Base-by-base conservation (phyloP, 805 yeast species). In the Wickerhamomyces alni region DNA sequence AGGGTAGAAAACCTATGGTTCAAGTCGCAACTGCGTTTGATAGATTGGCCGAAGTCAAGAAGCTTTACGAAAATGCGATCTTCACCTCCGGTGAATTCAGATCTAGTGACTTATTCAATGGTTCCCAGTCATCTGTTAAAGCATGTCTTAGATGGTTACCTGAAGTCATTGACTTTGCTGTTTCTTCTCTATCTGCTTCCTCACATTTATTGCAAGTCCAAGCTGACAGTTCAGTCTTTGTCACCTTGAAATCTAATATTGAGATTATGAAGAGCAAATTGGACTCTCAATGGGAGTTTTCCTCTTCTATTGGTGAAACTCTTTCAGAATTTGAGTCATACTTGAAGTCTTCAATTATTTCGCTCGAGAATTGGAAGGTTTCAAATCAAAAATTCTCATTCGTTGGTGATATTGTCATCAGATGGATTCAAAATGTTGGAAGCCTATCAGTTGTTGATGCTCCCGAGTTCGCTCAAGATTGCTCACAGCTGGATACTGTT, bases 1-100 rank as follows among this genome's bases (percentile, higher is more conserved):
- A 74, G 2, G 64, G 70, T 18, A 70, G 87, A 48, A 59, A 63
- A 13, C 74, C 81, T 1, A 46, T 82, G 25, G 44, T 51, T 2
- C 57, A 59, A 12, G 34, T 63, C 8, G 48, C 62, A 9, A 17
- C 36, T 1, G 42, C 48, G 5, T 55, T 46, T 31, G 38, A 43
- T 3, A 45, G 42, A 21, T 34, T 63, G 17, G 48, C 44, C 3
- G 25, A 26, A 1, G 37, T 59, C 8, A 48, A 60, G 18, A 15
- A 34, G 0, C 44, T 48, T 11, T 25, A 62, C 17, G 62, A 56
- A 30, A 42, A 47, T 13, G 30, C 59, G 13, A 42, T 52, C 8
- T 11, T 33, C 6, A 40, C 51, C 2, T 46, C 41, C 7, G 54
- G 52, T 2, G 43, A 38, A 2, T 37, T 47, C 12, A 38, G 50